Evolutionary conservation across 768 basidiomycete genomes (phyloP), one percentile per base, ranked within the genome.

Genomic region (Multifurca ochricompacta): DNA sequence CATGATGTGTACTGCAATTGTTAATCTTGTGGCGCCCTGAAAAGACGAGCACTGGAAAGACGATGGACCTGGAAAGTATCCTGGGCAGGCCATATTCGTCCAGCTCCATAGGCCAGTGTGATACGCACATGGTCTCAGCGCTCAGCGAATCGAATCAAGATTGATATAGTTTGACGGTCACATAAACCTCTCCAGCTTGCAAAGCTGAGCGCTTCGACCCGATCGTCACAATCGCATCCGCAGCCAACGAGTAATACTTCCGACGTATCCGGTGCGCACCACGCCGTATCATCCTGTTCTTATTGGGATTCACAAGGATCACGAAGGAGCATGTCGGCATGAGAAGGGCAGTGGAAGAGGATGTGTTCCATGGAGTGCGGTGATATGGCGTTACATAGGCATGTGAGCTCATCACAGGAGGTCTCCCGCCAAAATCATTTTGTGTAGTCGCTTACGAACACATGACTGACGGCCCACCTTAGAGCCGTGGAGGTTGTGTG

Each of bases 101-200:
- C 64, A 71, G 72, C 40, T 77, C 75, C 35, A 74, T 78, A 3
- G 78, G 78, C 35, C 76, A 78, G 69, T 73, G 68, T 28, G 74
- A 78, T 74, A 65, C 59, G 70, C 59, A 11, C 9, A 19, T 13
- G 27, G 6, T 23, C 16, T 13, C 7, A 16, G n/a, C 6, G 7
- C 9, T 10, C 23, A 27, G 13, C n/a, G n/a, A n/a, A n/a, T n/a
- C n/a, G n/a, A n/a, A n/a, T n/a, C n/a, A n/a, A n/a, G n/a, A n/a
- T n/a, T 25, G 16, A 16, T 37, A 14, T 18, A 37, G 21, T 18
- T 5, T 18, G 10, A 27, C 4, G n/a, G 10, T 14, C 30, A 4
- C 6, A 3, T 28, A 2, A 16, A 60, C 56, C 59, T n/a, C 45
- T 61, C 21, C 60, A 61, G 36, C 49, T 59, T 1, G 52, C 51